These are phyloP conservation scores for Metarhizium album DNA, from an alignment of 2,329 filamentous ascomycete species.

Conservation along the genomic window DNA sequence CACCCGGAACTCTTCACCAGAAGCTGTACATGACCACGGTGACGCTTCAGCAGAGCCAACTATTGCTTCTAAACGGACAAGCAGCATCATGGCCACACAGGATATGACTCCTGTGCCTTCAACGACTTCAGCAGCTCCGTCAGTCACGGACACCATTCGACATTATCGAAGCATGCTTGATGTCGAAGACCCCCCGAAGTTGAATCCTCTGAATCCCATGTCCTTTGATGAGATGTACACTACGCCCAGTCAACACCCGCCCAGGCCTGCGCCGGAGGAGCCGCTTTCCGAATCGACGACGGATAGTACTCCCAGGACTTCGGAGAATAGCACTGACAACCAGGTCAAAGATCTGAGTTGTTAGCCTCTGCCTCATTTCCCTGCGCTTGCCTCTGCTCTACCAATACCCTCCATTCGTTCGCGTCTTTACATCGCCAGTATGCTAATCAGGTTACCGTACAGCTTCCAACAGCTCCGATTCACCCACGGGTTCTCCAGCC, in stretches of 20 bases:
- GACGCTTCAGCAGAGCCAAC: not conserved
- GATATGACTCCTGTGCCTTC: constrained; percentile 7
- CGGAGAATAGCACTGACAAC: not conserved
- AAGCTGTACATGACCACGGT: constrained; percentile 17
- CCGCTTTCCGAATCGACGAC: not conserved
- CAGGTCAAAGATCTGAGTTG: constrained; percentile 15
- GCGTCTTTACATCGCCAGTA: constrained; percentile 9
- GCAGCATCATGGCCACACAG: constrained; percentile 16
- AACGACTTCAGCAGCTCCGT: constrained; percentile 6
- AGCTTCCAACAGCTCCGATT: constrained; percentile 37
- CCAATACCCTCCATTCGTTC: constrained; percentile 5
- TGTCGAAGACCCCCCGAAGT: constrained; percentile 35
- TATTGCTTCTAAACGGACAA: constrained; percentile 22
- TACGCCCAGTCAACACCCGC: constrained; percentile 14
- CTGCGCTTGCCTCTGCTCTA: not conserved
- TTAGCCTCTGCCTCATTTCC: constrained; percentile 19
- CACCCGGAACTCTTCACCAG: constrained; percentile 38
- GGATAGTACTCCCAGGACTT: not conserved
- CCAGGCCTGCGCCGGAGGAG: constrained; percentile 1
- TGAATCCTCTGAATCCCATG: constrained; percentile 32
- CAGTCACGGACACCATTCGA: constrained; percentile 12
- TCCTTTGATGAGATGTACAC: constrained; percentile 37
- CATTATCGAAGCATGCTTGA: constrained; percentile 44
- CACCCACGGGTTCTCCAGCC: constrained; percentile 30
- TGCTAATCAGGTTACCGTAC: constrained; percentile 7